Evolutionary conservation across 352 stramenopile genomes (phyloP).

Genomic region (Detonula confervacea): DNA sequence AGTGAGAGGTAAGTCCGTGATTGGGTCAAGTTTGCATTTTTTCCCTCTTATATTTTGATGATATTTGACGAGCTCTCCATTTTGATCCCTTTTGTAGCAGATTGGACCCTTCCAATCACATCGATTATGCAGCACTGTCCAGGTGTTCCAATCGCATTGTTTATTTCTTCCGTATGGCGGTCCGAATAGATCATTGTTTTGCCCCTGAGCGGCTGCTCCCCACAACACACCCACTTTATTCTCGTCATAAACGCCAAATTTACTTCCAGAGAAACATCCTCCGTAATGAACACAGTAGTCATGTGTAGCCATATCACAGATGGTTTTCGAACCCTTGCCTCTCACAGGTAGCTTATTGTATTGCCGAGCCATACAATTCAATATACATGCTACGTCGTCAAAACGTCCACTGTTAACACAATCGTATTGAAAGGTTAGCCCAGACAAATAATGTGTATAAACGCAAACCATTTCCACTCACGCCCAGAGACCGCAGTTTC

Average conservation of each 20-base stretch:
- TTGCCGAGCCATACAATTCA: conserved; percentile 5
- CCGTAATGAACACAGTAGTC: conserved; percentile 21
- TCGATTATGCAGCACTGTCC: conserved; percentile 15
- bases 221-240: conserved; percentile 1
- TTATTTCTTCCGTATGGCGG: not conserved
- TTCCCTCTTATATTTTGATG: conserved; percentile 18
- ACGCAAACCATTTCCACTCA: too few relatives aligned
- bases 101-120: conserved; percentile 10
- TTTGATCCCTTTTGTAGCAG: conserved; percentile 3
- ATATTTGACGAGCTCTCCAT: conserved; percentile 4
- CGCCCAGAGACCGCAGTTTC: conserved; percentile 16
- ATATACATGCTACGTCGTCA: not conserved
- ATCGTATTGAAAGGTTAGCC: too few relatives aligned
- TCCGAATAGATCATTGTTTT: conserved; percentile 11
- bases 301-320: conserved; percentile 19
- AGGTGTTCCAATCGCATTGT: conserved; percentile 8
- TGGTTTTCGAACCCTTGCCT: conserved; percentile 5
- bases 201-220: not conserved
- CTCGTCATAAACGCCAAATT: conserved; percentile 5
- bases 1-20: not conserved
- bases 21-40: conserved; percentile 1
- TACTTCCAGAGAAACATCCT: conserved; percentile 5
- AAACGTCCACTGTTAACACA: too few relatives aligned
- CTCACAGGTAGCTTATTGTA: conserved; percentile 6
- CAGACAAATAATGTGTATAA: too few relatives aligned